Percentiles rank a stretch among this genome's conserved stretches.
These are phyloP conservation scores for Fragaria vesca DNA, from an alignment of 306 rosid genomes.

Conservation along the genomic window DNA sequence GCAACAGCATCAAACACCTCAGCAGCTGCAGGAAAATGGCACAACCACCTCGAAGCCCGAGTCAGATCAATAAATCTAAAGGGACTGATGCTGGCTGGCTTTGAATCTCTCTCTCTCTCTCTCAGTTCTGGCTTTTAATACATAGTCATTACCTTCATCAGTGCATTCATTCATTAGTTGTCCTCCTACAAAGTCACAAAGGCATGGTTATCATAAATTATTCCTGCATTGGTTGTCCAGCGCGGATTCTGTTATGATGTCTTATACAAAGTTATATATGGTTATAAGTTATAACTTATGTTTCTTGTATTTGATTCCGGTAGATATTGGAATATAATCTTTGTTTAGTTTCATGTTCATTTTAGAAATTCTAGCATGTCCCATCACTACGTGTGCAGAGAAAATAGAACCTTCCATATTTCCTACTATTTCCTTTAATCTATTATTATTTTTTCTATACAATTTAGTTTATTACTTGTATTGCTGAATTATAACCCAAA, in stretches of 20 bases:
- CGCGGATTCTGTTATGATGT: slow-evolving; percentile 36
- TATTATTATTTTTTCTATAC: too few species aligned
- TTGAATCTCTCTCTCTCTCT: slow-evolving; percentile 21
- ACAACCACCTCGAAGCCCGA: slow-evolving; percentile 52
- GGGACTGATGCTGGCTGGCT: slow-evolving; percentile 18
- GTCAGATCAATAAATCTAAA: slow-evolving; percentile 43
- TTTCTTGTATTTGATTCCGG: slow-evolving; percentile 22
- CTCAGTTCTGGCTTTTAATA: slow-evolving; percentile 14
- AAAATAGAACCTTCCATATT: too few species aligned
- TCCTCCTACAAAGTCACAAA: slow-evolving; percentile 30
- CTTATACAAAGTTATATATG: slow-evolving; percentile 30
- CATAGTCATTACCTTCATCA: slow-evolving; percentile 11
- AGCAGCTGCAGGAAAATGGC: slow-evolving; percentile 54
- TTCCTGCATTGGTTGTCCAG: slow-evolving; percentile 37
- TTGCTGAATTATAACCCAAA: too few species aligned
- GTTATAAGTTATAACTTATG: slow-evolving; percentile 16
- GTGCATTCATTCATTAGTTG: slow-evolving; percentile 43
- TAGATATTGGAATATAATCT: slow-evolving; percentile 33
- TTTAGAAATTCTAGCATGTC: not conserved
- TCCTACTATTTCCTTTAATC: too few species aligned
- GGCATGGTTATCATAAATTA: slow-evolving; percentile 33
- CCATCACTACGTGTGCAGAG: too few species aligned
- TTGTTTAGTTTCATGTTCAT: not conserved
- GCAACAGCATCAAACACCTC: slow-evolving; percentile 23
- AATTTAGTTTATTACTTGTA: too few species aligned